Base-by-base conservation (phyloP, 2,329 filamentous ascomycete genomes). In the Decorospora gaudefroyi region DNA sequence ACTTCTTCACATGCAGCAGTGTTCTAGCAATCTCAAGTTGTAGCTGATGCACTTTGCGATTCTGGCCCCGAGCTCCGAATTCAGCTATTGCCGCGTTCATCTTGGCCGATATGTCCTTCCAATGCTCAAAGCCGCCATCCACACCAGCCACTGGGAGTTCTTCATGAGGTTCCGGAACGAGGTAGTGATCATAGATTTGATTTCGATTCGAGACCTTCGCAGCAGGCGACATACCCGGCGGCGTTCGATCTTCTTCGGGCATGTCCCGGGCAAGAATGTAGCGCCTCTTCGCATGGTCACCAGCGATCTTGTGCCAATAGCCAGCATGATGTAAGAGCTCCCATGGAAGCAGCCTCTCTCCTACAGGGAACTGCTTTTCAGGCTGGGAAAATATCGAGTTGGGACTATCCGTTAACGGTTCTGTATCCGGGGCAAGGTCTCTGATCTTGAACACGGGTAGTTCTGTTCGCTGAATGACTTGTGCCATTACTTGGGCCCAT, bases 401-500 rank as follows among this genome's bases (percentile, higher is more conserved):
- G 11, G 63, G 55, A 16, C 49, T 51, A 21, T 61, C 60, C 10
- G 65, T 62, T 27, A 67, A 49, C n/a, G 62, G 42, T 27, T 62
- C 58, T 4, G 55, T 37, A 12, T 62, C 58, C 8, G 59, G 35
- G 1, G 53, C 32, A 18, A 49, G 51, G 4, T 58, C 44, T 16
- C 42, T 39, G 21, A 67, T 62, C 13, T 64, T 64, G 47, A 80
- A 74, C 0, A 70, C 57, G 4, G 76, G 74, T 12, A 83, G 58
- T 12, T 77, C 73, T 16, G 79, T 76, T 36, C 76, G 74, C 30
- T 75, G 73, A 12, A 85, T 77, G 4, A 84, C 68, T 49, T 86
- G 74, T 3, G 79, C 81, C 79, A 86, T 84, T 18, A 79, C 71
- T 49, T 76, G 74, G 11, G 81, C 78, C 83, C 83, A 86, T 42